Base-by-base conservation (phyloP, 2,329 filamentous ascomycete species). In the Fusarium palustre region DNA sequence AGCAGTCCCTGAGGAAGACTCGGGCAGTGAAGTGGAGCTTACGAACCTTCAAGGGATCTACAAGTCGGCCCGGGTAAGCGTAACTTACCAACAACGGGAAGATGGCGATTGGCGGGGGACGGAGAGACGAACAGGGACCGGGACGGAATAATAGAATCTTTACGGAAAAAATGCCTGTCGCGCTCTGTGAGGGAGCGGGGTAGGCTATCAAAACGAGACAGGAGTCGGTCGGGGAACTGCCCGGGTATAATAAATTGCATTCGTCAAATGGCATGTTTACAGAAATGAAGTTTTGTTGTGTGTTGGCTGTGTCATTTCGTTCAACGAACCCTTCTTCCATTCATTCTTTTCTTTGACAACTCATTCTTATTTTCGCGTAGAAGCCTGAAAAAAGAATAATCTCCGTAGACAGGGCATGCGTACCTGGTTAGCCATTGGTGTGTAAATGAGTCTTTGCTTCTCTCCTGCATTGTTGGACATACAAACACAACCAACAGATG, bases 1-100 rank as follows among this genome's bases (percentile, higher is more conserved):
- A 7, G 63, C 41, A 16, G 50, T 41, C 9, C 39, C 53, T 11
- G 64, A 66, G 16, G 70, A 72, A 31, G 70, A 72, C 30, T 72
- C 67, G 1, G 70, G 70, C 25, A 72, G 70, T 25, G 70, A 72
- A 57, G 69, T 72, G 54, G 70, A 72, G 46, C 46, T 72, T 18
- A 70, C 68, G 25, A 70, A 70, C 49, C 46, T 72, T 6, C 63
- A 50, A 36, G 69, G 63, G 24, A 72, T 72, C 30, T 71, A 72
- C 67, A 72, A 72, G 28, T 69, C 69, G 55, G 67, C 68, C 42
- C 69, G 70, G 20, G 48, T 72, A 43, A 69, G 64, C 24, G 64
- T 72, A 31, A 72, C 70, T 22, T 72, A 70, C 36, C 16, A 71
- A 31, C 43, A 34, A 34, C 57, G 70, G 3, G 49, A 62, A 5